phyloP scores from a whole-genome alignment of 768 basidiomycete species.

The Lanmaoa pseudosensibilis region DNA sequence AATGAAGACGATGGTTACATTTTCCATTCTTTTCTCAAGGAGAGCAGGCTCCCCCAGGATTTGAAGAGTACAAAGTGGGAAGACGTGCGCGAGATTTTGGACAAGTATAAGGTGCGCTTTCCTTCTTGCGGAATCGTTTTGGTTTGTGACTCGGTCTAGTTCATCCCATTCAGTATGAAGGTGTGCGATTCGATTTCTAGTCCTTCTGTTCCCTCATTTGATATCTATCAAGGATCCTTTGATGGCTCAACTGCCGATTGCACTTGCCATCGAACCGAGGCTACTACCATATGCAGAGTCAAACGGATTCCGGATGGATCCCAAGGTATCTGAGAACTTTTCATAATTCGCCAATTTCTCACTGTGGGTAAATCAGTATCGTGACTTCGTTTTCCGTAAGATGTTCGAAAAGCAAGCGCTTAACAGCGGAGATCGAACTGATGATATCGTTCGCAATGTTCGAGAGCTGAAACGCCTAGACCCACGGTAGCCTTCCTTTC shows the following conservation, averaged over 20 bases:
- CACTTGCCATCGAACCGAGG: conserved; percentile 73
- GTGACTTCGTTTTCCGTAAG: conserved; percentile 84
- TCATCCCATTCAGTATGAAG: conserved; percentile 75
- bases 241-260: conserved; percentile 75
- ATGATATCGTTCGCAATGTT: conserved; percentile 69
- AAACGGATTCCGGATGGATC: conserved; percentile 79
- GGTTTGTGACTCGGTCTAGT: conserved; percentile 42
- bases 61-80: conserved; percentile 63
- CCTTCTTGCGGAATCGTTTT: conserved; percentile 1
- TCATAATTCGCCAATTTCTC: conserved; percentile 9
- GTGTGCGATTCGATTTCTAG: conserved; percentile 35
- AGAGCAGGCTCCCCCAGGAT: conserved; percentile 63
- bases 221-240: conserved; percentile 59
- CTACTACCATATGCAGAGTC: conserved; percentile 67
- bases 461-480: conserved; percentile 72
- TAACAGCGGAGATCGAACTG: conserved; percentile 51
- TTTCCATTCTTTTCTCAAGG: conserved; percentile 65
- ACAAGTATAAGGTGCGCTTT: conserved; percentile 60
- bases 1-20: conserved; percentile 73
- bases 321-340: conserved; percentile 48
- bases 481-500: conserved; percentile 47
- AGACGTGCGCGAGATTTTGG: conserved; percentile 60
- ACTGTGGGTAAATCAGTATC: conserved; percentile 49
- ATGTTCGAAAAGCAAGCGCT: conserved; percentile 66
- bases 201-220: conserved; percentile 3